Conservation (phyloP, 2,329 filamentous ascomycete species). For the Fusarium kyushuense region DNA sequence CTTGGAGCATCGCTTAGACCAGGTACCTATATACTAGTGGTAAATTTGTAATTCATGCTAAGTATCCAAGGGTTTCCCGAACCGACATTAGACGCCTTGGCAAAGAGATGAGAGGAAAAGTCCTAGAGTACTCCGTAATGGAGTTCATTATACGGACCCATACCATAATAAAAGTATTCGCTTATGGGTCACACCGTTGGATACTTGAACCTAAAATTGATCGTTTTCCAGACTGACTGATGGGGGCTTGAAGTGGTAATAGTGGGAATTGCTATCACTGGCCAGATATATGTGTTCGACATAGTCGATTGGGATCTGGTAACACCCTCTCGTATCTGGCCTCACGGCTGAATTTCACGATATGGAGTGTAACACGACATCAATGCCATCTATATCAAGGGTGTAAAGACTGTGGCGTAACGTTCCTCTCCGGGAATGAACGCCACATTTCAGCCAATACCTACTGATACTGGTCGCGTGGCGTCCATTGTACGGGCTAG, state of each 20-base stretch:
- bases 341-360: neutral
- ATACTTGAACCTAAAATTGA: neutral
- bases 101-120: neutral
- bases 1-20: neutral
- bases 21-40: neutral
- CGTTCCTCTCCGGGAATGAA: slow-evolving; percentile 8
- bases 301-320: neutral
- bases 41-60: neutral
- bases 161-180: neutral
- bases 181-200: slow-evolving; percentile 7
- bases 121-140: neutral
- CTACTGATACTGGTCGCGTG: slow-evolving; percentile 6
- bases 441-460: slow-evolving; percentile 29
- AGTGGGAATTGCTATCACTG: neutral
- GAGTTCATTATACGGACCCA: neutral
- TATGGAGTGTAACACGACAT: neutral
- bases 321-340: neutral
- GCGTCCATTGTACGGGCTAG: slow-evolving; percentile 4
- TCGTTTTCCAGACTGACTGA: neutral
- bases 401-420: slow-evolving; percentile 26
- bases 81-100: slow-evolving; percentile 1
- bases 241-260: neutral
- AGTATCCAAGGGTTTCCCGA: neutral
- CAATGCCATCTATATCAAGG: neutral
- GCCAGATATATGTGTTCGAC: neutral